Evolutionary conservation across 805 yeast genomes (phyloP).

Genomic region (Pichia cephalocereana): DNA sequence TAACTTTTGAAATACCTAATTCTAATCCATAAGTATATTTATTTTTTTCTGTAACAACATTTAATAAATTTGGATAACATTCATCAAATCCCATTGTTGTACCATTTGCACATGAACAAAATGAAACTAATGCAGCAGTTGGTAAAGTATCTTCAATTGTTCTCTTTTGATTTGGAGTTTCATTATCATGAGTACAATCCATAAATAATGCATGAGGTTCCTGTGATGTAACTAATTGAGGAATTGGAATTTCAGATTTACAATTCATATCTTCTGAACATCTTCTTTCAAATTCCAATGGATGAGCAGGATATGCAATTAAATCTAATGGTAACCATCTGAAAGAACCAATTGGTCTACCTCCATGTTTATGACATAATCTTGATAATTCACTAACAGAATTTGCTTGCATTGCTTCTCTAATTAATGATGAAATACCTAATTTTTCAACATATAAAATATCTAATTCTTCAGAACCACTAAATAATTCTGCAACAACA

Average conservation of each 20-base stretch:
- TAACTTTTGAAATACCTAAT: slow-evolving; percentile 79
- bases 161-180: slow-evolving; percentile 79
- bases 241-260: slow-evolving; percentile 58
- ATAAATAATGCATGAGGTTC: slow-evolving; percentile 92
- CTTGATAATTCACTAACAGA: slow-evolving; percentile 78
- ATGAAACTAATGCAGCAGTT: slow-evolving; percentile 87
- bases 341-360: slow-evolving; percentile 89
- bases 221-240: slow-evolving; percentile 52
- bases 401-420: slow-evolving; percentile 98
- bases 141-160: slow-evolving; percentile 92
- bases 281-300: slow-evolving; percentile 23
- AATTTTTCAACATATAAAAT: slow-evolving; percentile 82
- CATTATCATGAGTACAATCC: slow-evolving; percentile 98
- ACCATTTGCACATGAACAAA: slow-evolving; percentile 91
- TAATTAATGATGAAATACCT: slow-evolving; percentile 78
- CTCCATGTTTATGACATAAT: slow-evolving; percentile 86
- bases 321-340: slow-evolving; percentile 71
- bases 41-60: slow-evolving; percentile 71
- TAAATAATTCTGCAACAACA: slow-evolving; percentile 88
- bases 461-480: slow-evolving; percentile 89
- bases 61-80: slow-evolving; percentile 70
- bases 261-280: slow-evolving; percentile 24
- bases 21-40: slow-evolving; percentile 53
- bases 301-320: slow-evolving; percentile 54
- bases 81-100: slow-evolving; percentile 93